phyloP scores from a whole-genome alignment of 495 filamentous ascomycete species.

The Hypoxylon trugodes region DNA sequence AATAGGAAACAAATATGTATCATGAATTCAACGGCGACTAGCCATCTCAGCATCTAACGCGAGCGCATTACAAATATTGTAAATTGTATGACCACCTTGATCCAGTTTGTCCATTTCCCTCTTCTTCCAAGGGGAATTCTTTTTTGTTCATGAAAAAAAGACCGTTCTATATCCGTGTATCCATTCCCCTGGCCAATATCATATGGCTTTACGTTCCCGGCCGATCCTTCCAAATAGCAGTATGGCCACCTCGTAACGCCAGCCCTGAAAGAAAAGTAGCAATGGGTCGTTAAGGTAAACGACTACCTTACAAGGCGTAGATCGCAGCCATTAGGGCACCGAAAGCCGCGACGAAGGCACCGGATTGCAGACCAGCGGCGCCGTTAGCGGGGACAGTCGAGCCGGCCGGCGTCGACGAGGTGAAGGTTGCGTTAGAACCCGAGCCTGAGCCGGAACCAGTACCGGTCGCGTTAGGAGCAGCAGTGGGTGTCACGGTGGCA shows the following conservation, averaged over 20 bases:
- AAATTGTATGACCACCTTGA: slow-evolving; percentile 10
- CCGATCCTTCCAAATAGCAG: slow-evolving; percentile 15
- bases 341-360: slow-evolving; percentile 42
- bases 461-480: slow-evolving; percentile 28
- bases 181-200: slow-evolving; percentile 3
- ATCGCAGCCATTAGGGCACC: slow-evolving; percentile 44
- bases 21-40: slow-evolving; percentile 31
- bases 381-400: slow-evolving; percentile 34
- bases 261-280: neutral
- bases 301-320: slow-evolving; percentile 36
- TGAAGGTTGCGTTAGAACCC: slow-evolving; percentile 35
- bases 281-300: neutral
- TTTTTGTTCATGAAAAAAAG: slow-evolving; percentile 21
- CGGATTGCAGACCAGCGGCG: slow-evolving; percentile 30
- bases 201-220: neutral
- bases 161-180: slow-evolving; percentile 33
- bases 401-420: slow-evolving; percentile 25
- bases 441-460: slow-evolving; percentile 40
- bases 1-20: slow-evolving; percentile 21
- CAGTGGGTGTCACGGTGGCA: slow-evolving; percentile 32
- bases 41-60: slow-evolving; percentile 21
- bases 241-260: slow-evolving; percentile 30
- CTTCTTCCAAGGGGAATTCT: slow-evolving; percentile 9
- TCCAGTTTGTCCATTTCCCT: slow-evolving; percentile 14
- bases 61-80: slow-evolving; percentile 34